phyloP scores from a whole-genome alignment of 2,329 filamentous ascomycete species.

The Akanthomyces muscarius region DNA sequence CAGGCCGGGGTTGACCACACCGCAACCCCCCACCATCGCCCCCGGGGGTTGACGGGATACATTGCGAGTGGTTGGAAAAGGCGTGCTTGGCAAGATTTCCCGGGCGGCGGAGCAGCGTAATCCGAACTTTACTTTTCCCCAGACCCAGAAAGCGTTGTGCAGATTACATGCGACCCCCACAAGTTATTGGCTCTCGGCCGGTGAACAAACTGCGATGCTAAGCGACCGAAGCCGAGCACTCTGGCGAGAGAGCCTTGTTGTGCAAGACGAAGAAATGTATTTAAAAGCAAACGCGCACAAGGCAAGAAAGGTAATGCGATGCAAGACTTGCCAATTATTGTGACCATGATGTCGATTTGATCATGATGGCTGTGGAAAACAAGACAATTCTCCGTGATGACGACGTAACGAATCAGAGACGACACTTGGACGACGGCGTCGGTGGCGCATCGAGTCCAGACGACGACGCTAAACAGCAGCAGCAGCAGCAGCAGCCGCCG shows the following conservation, averaged over 20 bases:
- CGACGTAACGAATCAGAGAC: too few relatives aligned
- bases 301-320: neutral
- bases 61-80: neutral
- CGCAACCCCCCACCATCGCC: neutral
- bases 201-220: conserved; percentile 3
- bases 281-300: neutral
- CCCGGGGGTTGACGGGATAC: neutral
- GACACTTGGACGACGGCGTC: too few relatives aligned
- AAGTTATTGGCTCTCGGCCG: neutral
- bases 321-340: neutral
- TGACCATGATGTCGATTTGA: neutral
- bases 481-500: neutral
- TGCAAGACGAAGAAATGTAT: neutral
- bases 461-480: neutral
- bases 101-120: too few relatives aligned
- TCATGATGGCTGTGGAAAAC: neutral
- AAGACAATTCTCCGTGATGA: too few relatives aligned
- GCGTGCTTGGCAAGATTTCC: neutral
- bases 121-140: too few relatives aligned
- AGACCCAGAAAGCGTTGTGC: too few relatives aligned
- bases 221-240: conserved; percentile 12
- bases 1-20: neutral
- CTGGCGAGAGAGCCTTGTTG: neutral
- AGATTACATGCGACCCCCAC: neutral
- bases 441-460: too few relatives aligned